Evolutionary conservation across 805 yeast species (phyloP).

Genomic region (Millerozyma miso): DNA sequence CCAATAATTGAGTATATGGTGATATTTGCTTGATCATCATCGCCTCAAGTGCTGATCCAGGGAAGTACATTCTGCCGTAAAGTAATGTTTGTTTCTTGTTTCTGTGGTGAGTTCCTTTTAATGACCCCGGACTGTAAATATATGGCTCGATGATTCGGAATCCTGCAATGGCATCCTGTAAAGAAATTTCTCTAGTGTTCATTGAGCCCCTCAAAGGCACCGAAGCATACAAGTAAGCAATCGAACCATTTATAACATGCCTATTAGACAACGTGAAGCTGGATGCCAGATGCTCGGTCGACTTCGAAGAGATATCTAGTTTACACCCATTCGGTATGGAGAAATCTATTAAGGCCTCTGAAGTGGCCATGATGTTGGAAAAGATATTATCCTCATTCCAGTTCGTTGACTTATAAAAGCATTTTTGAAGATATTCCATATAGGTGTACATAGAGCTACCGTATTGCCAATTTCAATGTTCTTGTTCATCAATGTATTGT

Average conservation of each 20-base stretch:
- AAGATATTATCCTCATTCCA: slow-evolving; percentile 83
- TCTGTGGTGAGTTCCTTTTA: slow-evolving; percentile 1
- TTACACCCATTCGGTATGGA: slow-evolving; percentile 62
- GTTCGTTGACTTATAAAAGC: slow-evolving; percentile 63
- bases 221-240: slow-evolving; percentile 77
- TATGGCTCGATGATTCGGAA: slow-evolving; percentile 55
- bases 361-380: slow-evolving; percentile 69
- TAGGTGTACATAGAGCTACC: slow-evolving; percentile 57
- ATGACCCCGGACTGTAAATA: slow-evolving; percentile 13
- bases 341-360: slow-evolving; percentile 69
- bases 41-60: slow-evolving; percentile 83
- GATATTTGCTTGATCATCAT: slow-evolving; percentile 68
- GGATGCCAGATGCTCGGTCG: slow-evolving; percentile 67
- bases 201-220: slow-evolving; percentile 48
- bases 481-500: background rate
- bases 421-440: slow-evolving; percentile 80
- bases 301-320: slow-evolving; percentile 63
- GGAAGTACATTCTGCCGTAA: slow-evolving; percentile 86
- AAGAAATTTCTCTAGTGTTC: slow-evolving; percentile 48
- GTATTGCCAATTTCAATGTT: background rate
- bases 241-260: slow-evolving; percentile 69
- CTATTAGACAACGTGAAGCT: slow-evolving; percentile 65
- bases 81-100: slow-evolving; percentile 41
- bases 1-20: slow-evolving; percentile 55
- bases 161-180: slow-evolving; percentile 69